A percentile compares a stretch with the other conserved stretches of the same genome.
Evolutionary conservation across 2,329 filamentous ascomycete genomes (phyloP).

Genomic region (Fusarium sp.): DNA sequence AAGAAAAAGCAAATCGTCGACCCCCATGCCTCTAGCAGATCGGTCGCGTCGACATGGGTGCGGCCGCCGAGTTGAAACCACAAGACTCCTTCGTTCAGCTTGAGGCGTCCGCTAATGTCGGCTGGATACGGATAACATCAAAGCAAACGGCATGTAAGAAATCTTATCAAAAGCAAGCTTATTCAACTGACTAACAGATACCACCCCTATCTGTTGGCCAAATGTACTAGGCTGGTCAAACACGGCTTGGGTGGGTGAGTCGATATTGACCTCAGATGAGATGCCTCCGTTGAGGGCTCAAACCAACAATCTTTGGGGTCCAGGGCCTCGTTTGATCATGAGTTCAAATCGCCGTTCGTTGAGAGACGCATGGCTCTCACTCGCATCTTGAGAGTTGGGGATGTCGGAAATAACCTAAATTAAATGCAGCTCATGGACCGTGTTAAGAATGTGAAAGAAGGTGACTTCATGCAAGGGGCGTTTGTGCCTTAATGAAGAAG

Average conservation of each 20-base stretch:
- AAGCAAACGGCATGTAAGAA: slow-evolving; percentile 4
- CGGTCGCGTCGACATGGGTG: neutral
- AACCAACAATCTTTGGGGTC: neutral
- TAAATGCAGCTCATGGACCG: neutral
- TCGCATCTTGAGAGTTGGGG: neutral
- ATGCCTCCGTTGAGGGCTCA: neutral
- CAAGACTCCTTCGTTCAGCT: neutral
- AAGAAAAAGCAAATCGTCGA: neutral
- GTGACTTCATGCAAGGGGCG: neutral
- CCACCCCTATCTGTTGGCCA: neutral
- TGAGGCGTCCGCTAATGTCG: slow-evolving; percentile 3
- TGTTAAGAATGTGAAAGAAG: neutral
- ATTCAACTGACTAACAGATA: neutral
- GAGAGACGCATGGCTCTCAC: neutral
- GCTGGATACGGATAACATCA: neutral
- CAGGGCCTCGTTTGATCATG: neutral
- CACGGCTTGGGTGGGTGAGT: neutral
- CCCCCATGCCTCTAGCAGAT: neutral
- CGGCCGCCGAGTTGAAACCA: neutral
- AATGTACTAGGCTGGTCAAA: neutral
- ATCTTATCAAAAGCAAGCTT: neutral
- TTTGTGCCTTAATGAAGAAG: neutral
- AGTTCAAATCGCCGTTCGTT: neutral
- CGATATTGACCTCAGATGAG: neutral
- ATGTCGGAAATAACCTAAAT: neutral